Percentiles rank a stretch among this genome's conserved stretches.
Conservation (phyloP, 208 protist genomes). For the Trypanosoma mega region DNA sequence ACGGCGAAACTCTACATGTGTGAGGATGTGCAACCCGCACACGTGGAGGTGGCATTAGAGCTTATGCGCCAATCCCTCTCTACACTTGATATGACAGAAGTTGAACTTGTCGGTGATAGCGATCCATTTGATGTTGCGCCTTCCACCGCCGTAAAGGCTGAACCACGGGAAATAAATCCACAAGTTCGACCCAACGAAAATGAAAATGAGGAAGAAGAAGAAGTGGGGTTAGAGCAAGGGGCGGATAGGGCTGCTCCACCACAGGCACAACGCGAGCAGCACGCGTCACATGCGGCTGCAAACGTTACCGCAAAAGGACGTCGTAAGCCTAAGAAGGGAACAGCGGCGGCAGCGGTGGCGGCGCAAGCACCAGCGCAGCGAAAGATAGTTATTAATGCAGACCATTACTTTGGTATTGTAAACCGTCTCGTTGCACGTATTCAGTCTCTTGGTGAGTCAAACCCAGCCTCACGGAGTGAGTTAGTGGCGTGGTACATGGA, state of each 20-base stretch:
- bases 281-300: not conserved
- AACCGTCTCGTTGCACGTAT: slow-evolving; percentile 71
- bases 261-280: slow-evolving; percentile 10
- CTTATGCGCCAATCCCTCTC: slow-evolving; percentile 91
- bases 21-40: slow-evolving; percentile 78
- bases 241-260: no score
- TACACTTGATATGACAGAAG: slow-evolving; percentile 87
- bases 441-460: slow-evolving; percentile 63
- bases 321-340: slow-evolving; percentile 16
- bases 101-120: slow-evolving; percentile 66
- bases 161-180: slow-evolving; percentile 19
- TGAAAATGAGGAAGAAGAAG: slow-evolving; percentile 5
- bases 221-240: not conserved
- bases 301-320: not conserved
- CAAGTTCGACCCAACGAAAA: not conserved
- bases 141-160: slow-evolving; percentile 27
- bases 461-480: slow-evolving; percentile 71
- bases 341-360: not conserved
- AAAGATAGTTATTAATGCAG: slow-evolving; percentile 74
- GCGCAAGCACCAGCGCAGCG: slow-evolving; percentile 22
- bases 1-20: slow-evolving; percentile 95
- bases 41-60: slow-evolving; percentile 86
- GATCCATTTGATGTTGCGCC: slow-evolving; percentile 17
- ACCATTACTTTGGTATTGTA: slow-evolving; percentile 89
- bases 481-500: slow-evolving; percentile 88